These are phyloP conservation scores for Straminergon stramineum DNA, from an alignment of 225 moss, liverwort and hornwort genomes.

Conservation along the genomic window DNA sequence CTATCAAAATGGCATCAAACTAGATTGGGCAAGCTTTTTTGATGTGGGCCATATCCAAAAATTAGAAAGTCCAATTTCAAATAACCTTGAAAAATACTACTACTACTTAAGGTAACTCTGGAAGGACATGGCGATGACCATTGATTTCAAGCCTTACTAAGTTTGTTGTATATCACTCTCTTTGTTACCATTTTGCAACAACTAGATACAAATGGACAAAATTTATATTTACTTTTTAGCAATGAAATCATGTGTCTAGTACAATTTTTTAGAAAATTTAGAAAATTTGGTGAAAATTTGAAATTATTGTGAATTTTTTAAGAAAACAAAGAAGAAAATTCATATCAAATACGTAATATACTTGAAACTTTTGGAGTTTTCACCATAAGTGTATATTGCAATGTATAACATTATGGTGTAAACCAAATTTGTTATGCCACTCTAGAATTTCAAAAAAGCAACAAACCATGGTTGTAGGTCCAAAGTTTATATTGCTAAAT, in stretches of 20 bases:
- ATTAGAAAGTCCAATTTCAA: neutral
- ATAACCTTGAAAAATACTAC: neutral
- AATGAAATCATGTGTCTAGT: neutral
- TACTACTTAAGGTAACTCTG: neutral
- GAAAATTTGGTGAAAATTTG: too few species aligned
- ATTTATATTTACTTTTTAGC: neutral
- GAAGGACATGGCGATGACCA: neutral
- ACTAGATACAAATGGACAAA: too few species aligned
- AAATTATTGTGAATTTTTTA: too few species aligned
- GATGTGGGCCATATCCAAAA: too few species aligned
- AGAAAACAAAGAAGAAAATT: too few species aligned
- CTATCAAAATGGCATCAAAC: too few species aligned
- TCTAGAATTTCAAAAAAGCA: neutral
- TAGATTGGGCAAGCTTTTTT: too few species aligned
- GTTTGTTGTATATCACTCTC: too few species aligned
- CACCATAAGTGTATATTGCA: neutral
- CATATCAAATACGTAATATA: rapidly evolving
- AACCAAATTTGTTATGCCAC: rapidly evolving
- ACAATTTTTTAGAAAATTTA: too few species aligned
- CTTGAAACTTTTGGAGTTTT: rapidly evolving
- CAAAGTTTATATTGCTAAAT: neutral
- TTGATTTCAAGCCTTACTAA: too few species aligned
- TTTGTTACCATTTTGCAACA: too few species aligned
- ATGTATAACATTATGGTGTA: neutral
- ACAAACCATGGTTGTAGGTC: neutral